Conservation (phyloP, 108 stramenopile species). For the Cyclostephanos tholiformis region DNA sequence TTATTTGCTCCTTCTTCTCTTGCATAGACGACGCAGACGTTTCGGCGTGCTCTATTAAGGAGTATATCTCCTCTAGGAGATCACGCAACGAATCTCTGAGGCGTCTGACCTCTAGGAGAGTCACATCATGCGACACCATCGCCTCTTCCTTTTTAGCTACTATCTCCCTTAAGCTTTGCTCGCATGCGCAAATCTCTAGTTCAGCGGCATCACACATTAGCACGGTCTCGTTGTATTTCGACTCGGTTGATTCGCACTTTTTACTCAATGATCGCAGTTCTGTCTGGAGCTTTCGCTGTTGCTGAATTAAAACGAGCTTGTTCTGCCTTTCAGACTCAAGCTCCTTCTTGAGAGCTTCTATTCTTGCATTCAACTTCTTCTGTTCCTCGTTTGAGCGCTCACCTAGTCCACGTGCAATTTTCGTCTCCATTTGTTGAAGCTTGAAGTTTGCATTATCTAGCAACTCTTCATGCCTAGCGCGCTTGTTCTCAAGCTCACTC, state of each 20-base stretch:
- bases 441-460: slow-evolving; percentile 86
- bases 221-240: slow-evolving; percentile 35
- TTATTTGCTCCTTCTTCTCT: slow-evolving; percentile 64
- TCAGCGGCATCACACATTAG: slow-evolving; percentile 56
- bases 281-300: slow-evolving; percentile 59
- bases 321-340: slow-evolving; percentile 50
- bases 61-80: slow-evolving; percentile 67
- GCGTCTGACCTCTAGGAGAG: slow-evolving; percentile 74
- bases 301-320: slow-evolving; percentile 60
- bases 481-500: slow-evolving; percentile 61
- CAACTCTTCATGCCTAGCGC: slow-evolving; percentile 75
- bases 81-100: slow-evolving; percentile 62
- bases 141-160: slow-evolving; percentile 55
- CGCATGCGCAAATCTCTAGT: slow-evolving; percentile 71
- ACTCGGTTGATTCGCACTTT: slow-evolving; percentile 36
- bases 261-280: slow-evolving; percentile 59
- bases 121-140: slow-evolving; percentile 78
- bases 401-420: slow-evolving; percentile 84
- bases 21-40: slow-evolving; percentile 64
- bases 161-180: slow-evolving; percentile 49
- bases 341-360: slow-evolving; percentile 62
- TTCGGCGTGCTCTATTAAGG: slow-evolving; percentile 69
- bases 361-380: slow-evolving; percentile 52
- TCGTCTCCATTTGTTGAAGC: slow-evolving; percentile 83
- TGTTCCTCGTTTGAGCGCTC: slow-evolving; percentile 84